phyloP scores from a whole-genome alignment of 2,329 filamentous ascomycete genomes.

The Pseudogymnoascus sp. region DNA sequence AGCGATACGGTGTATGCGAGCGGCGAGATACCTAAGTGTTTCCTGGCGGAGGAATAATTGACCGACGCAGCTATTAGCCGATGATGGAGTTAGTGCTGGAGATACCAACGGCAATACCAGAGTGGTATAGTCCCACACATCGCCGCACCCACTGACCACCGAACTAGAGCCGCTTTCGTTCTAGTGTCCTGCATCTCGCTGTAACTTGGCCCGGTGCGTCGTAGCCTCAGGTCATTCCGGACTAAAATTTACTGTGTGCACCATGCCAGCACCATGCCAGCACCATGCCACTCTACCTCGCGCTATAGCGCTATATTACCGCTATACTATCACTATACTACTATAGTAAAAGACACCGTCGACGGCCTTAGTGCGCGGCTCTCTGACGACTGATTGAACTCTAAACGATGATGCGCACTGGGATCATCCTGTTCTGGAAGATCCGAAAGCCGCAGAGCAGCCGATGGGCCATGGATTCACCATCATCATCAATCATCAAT shows the following conservation, averaged over 20 bases:
- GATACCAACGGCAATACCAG: no score
- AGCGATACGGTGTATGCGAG: background rate
- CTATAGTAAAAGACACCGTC: background rate
- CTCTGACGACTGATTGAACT: background rate
- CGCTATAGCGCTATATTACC: background rate
- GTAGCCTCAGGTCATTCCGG: background rate
- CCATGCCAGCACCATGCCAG: no score
- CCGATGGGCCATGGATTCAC: background rate
- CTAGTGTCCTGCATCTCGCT: background rate
- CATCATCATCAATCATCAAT: background rate
- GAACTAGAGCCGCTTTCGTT: background rate
- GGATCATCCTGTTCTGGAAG: conserved; percentile 1
- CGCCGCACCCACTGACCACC: background rate
- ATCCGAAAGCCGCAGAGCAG: background rate
- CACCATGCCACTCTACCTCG: no score
- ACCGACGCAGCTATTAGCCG: background rate
- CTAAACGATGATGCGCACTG: background rate
- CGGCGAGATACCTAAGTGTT: background rate
- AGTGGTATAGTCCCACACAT: no score
- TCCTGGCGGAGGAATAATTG: background rate
- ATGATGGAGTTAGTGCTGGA: background rate
- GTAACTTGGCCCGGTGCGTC: background rate
- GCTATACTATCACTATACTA: background rate
- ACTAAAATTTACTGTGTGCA: background rate
- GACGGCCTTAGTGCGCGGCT: background rate